Evolutionary conservation across 345 rosid genomes (phyloP).

Genomic region (Arabis hirsuta): DNA sequence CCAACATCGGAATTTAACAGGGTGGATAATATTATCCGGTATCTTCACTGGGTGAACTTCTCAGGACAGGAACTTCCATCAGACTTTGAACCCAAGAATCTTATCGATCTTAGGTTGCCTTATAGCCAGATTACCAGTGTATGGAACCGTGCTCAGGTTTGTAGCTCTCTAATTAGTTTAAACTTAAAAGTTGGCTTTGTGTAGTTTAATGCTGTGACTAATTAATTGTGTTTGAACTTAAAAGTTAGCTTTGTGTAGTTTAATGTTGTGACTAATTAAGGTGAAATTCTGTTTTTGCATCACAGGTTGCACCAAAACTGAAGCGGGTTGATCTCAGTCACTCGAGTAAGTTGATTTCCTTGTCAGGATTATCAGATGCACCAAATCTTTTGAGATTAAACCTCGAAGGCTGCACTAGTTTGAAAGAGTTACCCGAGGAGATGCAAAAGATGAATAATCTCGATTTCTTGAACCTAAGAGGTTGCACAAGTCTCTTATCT

Average conservation of each 20-base stretch:
- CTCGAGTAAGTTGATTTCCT: conserved; percentile 1
- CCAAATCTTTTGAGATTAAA: conserved; percentile 26
- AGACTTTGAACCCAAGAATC: conserved; percentile 20
- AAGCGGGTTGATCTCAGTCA: conserved; percentile 31
- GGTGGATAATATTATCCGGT: background rate
- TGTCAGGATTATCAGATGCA: conserved; percentile 29
- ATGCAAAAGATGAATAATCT: conserved; percentile 25
- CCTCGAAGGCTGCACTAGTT: conserved; percentile 36
- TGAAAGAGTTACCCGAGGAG: conserved; percentile 11
- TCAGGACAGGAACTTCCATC: conserved; percentile 37
- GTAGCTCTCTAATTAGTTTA: background rate
- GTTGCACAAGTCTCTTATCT: conserved; percentile 27
- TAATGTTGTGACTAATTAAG: too few relatives aligned
- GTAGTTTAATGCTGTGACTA: too few relatives aligned
- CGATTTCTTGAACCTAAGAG: conserved; percentile 19
- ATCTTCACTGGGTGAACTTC: conserved; percentile 35
- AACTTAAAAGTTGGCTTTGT: too few relatives aligned
- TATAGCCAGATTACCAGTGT: conserved; percentile 28
- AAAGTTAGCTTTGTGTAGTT: too few relatives aligned
- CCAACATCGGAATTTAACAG: background rate
- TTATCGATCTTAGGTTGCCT: conserved; percentile 34
- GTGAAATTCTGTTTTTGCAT: too few relatives aligned
- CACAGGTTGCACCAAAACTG: conserved; percentile 35
- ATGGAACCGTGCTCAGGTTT: conserved; percentile 31
- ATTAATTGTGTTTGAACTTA: too few relatives aligned